These are phyloP conservation scores for Tetraselmis striata DNA, from an alignment of 139 green algal species.

Conservation along the genomic window DNA sequence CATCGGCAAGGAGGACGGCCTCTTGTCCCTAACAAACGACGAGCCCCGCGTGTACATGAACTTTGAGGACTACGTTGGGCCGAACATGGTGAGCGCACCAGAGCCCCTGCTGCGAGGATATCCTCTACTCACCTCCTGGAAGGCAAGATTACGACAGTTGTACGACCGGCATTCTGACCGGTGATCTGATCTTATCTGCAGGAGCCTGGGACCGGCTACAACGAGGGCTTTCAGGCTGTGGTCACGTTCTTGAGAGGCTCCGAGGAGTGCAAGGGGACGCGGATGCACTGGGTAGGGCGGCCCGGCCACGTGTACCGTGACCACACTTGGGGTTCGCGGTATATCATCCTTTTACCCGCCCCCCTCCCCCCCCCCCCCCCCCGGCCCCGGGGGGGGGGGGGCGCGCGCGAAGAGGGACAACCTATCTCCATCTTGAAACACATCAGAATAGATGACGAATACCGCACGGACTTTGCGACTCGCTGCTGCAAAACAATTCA, in stretches of 20 bases:
- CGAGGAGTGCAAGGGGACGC: slow-evolving; percentile 6
- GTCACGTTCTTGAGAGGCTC: slow-evolving; percentile 4
- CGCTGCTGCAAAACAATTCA: too few species aligned
- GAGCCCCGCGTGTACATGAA: slow-evolving; percentile 70
- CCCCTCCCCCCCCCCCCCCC: too few species aligned
- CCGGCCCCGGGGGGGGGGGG: too few species aligned
- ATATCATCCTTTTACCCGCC: neutral
- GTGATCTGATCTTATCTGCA: neutral
- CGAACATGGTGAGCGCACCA: neutral
- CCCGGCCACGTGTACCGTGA: neutral
- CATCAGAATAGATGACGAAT: too few species aligned
- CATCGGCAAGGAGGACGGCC: slow-evolving; percentile 46
- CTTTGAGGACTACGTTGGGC: slow-evolving; percentile 59
- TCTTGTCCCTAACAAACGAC: slow-evolving; percentile 45
- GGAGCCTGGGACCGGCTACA: slow-evolving; percentile 4
- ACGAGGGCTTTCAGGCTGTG: slow-evolving; percentile 13
- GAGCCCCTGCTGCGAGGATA: too few species aligned
- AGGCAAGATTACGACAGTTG: too few species aligned
- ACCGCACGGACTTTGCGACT: too few species aligned
- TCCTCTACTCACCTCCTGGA: too few species aligned
- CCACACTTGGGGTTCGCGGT: neutral
- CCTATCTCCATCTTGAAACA: too few species aligned
- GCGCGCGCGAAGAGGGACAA: too few species aligned
- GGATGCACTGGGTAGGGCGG: neutral
- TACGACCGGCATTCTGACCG: too few species aligned